Evolutionary conservation across 2,329 filamentous ascomycete genomes (phyloP).

Genomic region (Stylonectria norvegica): DNA sequence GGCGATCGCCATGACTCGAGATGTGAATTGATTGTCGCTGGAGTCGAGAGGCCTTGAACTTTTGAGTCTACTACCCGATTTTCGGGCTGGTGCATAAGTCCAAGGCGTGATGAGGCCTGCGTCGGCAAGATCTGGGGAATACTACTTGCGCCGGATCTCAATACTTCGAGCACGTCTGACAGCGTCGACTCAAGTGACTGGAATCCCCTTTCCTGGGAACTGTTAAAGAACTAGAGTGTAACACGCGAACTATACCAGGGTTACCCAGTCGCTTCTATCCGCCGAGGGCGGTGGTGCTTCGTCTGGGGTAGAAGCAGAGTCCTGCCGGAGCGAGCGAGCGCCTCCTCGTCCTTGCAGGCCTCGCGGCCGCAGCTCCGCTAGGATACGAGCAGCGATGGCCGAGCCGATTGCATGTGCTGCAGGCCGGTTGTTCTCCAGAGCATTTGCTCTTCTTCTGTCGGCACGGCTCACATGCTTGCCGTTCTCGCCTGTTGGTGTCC

Average conservation of each 20-base stretch:
- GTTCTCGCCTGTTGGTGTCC: background rate
- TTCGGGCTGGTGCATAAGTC: background rate
- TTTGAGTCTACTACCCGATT: background rate
- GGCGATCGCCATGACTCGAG: background rate
- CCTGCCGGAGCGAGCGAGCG: background rate
- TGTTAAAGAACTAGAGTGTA: too few relatives aligned
- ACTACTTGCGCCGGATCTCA: too few relatives aligned
- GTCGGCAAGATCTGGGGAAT: too few relatives aligned
- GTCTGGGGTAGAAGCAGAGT: too few relatives aligned
- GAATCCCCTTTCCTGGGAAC: too few relatives aligned
- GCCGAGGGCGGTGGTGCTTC: too few relatives aligned
- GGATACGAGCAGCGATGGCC: slow-evolving; percentile 2
- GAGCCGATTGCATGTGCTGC: slow-evolving; percentile 4
- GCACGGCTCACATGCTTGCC: slow-evolving; percentile 3
- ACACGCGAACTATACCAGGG: too few relatives aligned
- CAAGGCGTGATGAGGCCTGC: too few relatives aligned
- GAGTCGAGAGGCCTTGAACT: background rate
- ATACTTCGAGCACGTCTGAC: too few relatives aligned
- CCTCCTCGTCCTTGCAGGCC: background rate
- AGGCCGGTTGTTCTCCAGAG: slow-evolving; percentile 9
- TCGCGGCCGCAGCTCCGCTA: background rate
- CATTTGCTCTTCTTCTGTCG: slow-evolving; percentile 9
- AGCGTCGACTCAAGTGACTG: too few relatives aligned
- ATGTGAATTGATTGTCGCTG: background rate
- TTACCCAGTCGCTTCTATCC: too few relatives aligned